These are phyloP conservation scores for Trametes cubensis DNA, from an alignment of 768 basidiomycete genomes.

Conservation along the genomic window DNA sequence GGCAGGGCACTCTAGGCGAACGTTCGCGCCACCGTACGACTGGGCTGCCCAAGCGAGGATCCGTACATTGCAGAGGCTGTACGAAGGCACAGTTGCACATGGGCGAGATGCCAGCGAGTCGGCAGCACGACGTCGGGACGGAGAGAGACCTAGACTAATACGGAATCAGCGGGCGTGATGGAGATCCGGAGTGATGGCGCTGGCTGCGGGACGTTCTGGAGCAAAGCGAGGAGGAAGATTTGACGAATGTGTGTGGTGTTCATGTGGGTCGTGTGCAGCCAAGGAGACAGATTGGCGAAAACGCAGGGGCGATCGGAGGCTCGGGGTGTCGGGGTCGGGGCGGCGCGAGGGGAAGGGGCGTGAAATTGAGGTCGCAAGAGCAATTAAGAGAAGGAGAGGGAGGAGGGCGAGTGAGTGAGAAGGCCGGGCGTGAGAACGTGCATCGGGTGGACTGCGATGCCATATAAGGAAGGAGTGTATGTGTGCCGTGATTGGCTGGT, in stretches of 20 bases:
- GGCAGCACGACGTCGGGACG: background rate
- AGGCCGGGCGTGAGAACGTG: conserved; percentile 22
- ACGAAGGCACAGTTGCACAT: conserved; percentile 4
- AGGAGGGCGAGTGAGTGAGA: background rate
- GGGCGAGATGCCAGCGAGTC: background rate
- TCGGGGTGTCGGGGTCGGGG: background rate
- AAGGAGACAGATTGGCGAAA: background rate
- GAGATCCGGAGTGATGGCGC: conserved; percentile 7
- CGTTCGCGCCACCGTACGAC: background rate
- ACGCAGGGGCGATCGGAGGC: background rate
- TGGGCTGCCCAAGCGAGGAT: background rate
- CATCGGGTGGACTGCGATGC: background rate
- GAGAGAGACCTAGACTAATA: background rate
- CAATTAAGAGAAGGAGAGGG: background rate
- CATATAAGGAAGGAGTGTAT: conserved; percentile 7
- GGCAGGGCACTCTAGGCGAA: background rate
- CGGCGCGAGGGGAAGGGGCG: background rate
- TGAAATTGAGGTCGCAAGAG: background rate
- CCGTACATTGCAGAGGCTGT: background rate
- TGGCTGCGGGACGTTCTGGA: background rate
- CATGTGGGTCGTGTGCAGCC: background rate
- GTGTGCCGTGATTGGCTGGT: conserved; percentile 23
- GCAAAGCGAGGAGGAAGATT: background rate
- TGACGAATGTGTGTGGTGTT: conserved; percentile 19
- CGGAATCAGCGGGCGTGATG: background rate